Percentiles rank a stretch among this genome's conserved stretches.
Evolutionary conservation across 495 filamentous ascomycete genomes (phyloP).

Genomic region (Zalerion maritima): DNA sequence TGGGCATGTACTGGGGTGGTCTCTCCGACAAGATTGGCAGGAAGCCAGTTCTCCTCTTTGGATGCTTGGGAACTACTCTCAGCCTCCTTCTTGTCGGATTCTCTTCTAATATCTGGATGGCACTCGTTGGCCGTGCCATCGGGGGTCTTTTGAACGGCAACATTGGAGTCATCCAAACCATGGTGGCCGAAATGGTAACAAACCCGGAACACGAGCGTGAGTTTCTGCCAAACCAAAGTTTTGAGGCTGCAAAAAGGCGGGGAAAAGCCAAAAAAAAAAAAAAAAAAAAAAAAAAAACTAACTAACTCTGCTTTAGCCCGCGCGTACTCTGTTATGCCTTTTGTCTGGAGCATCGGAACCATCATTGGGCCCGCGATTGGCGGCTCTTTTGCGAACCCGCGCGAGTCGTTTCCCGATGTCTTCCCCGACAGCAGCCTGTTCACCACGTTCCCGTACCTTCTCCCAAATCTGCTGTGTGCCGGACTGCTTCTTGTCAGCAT

Average conservation of each 20-base stretch:
- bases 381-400: constrained; percentile 61
- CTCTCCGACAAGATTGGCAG: constrained; percentile 71
- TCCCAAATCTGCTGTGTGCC: constrained; percentile 69
- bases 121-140: constrained; percentile 56
- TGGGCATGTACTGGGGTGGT: constrained; percentile 74
- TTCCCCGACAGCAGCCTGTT: constrained; percentile 53
- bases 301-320: constrained; percentile 40
- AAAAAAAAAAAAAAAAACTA: not conserved
- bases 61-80: constrained; percentile 64
- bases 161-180: constrained; percentile 81
- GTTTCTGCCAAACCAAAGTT: constrained; percentile 13
- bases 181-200: constrained; percentile 71
- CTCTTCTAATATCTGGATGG: constrained; percentile 63
- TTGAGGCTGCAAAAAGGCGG: not conserved
- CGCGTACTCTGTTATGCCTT: constrained; percentile 73
- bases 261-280: too few relatives aligned
- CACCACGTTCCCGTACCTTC: constrained; percentile 62
- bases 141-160: constrained; percentile 78
- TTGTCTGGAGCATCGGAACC: constrained; percentile 76
- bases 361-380: constrained; percentile 74
- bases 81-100: constrained; percentile 76
- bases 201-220: constrained; percentile 72
- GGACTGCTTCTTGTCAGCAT: constrained; percentile 58
- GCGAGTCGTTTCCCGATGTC: constrained; percentile 47
- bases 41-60: constrained; percentile 68